Evolutionary conservation across 345 rosid genomes (phyloP).

Genomic region (Gossypium turneri): DNA sequence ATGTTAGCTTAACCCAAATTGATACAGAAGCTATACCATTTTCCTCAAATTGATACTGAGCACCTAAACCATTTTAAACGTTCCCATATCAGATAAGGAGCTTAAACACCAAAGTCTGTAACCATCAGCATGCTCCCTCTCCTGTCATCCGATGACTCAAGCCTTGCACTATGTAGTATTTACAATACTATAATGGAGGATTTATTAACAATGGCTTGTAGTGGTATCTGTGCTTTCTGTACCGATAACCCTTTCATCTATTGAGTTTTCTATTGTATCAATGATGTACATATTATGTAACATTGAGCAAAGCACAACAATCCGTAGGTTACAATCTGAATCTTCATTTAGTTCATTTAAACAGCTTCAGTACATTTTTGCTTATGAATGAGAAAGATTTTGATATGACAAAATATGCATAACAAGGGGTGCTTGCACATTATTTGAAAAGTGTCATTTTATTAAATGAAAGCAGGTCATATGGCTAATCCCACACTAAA

Average conservation of each 20-base stretch:
- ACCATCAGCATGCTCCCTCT: slow-evolving; percentile 54
- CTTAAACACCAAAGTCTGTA: background rate
- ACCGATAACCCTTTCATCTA: background rate
- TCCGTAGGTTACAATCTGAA: background rate
- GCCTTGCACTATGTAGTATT: background rate
- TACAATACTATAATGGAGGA: background rate
- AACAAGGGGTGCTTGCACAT: background rate
- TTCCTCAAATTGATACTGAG: no score
- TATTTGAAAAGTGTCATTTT: background rate
- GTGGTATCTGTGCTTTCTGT: background rate
- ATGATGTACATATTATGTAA: background rate
- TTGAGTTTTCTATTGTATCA: slow-evolving; percentile 1
- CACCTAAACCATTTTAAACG: slow-evolving; percentile 19
- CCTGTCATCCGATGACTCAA: slow-evolving; percentile 46
- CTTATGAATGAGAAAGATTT: background rate
- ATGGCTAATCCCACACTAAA: slow-evolving; percentile 26
- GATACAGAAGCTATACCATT: no score
- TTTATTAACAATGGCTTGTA: background rate
- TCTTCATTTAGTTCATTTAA: background rate
- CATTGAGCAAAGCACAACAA: background rate
- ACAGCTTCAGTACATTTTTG: background rate
- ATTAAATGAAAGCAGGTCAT: slow-evolving; percentile 1
- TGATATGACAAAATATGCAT: background rate
- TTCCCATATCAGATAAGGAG: slow-evolving; percentile 44
- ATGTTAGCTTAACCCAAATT: no score